Evolutionary conservation across 2,329 filamentous ascomycete species (phyloP), one percentile per base, ranked within the genome.

Genomic region (Fusarium lyarnte): DNA sequence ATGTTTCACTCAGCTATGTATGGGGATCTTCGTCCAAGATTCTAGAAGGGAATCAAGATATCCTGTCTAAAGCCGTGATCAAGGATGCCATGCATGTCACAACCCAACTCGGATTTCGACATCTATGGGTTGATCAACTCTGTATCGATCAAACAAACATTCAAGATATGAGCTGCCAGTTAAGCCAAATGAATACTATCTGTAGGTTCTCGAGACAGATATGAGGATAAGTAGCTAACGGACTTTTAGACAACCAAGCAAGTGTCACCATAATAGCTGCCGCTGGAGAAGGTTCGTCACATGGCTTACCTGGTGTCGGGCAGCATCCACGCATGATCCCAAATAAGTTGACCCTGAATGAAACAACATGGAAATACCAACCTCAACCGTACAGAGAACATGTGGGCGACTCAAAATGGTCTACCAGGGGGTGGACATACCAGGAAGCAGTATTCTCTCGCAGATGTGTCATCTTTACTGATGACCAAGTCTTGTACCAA

Each of bases 201-300:
- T 47, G 45, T 29, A 46, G 0, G 43, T n/a, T 11, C 9, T 6
- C 4, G n/a, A n/a, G n/a, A n/a, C n/a, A n/a, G n/a, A n/a, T n/a
- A n/a, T n/a, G n/a, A n/a, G n/a, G n/a, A n/a, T n/a, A n/a, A n/a
- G n/a, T n/a, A n/a, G n/a, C n/a, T 46, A 3, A 46, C 19, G 0
- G 6, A 5, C 19, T n/a, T 14, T 16, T 5, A 29, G 43, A 46
- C 2, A 46, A 47, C 2, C 45, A 47, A 47, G 45, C 45, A 16
- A 47, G 19, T 6, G 2, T 47, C 27, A 29, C 45, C 6, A 47
- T 47, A n/a, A 2, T 47, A 47, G 45, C 45, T 5, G 27, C 45
- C 0, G 45, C 45, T 0, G 45, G 27, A 1, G 27, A 47, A 2
- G 29, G 7, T 4, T 4, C 45, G 1, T n/a, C 13, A 1, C 3